These are phyloP conservation scores for Alternaria novae-zelandiae DNA, from an alignment of 2,329 filamentous ascomycete species.

Conservation along the genomic window DNA sequence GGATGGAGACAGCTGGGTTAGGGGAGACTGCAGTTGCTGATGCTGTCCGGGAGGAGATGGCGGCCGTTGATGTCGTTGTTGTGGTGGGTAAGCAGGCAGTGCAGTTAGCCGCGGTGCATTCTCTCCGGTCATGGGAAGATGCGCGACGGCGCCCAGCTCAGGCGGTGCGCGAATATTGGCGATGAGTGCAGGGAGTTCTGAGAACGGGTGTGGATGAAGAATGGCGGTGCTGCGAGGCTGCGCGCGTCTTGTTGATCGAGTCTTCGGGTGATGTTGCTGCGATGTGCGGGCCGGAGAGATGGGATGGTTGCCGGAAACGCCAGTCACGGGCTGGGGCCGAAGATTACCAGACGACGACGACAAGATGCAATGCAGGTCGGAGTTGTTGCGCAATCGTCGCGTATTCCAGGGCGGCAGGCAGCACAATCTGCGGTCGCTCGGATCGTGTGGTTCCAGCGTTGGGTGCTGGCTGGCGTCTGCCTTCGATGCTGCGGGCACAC, in stretches of 20 bases:
- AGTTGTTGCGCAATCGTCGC: not conserved
- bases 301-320: not conserved
- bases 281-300: slow-evolving; percentile 8
- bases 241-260: not conserved
- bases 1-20: slow-evolving; percentile 34
- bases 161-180: slow-evolving; percentile 40
- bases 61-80: slow-evolving; percentile 24
- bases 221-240: not conserved
- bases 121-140: slow-evolving; percentile 26
- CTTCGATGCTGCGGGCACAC: slow-evolving; percentile 12
- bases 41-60: slow-evolving; percentile 25
- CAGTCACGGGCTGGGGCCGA: slow-evolving; percentile 5
- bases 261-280: slow-evolving; percentile 4
- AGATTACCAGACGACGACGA: slow-evolving; percentile 2
- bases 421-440: slow-evolving; percentile 5
- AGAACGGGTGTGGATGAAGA: not conserved
- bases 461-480: not conserved
- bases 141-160: slow-evolving; percentile 32
- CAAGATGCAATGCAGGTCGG: not conserved
- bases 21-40: slow-evolving; percentile 27
- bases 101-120: slow-evolving; percentile 31
- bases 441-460: slow-evolving; percentile 15
- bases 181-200: slow-evolving; percentile 8
- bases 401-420: not conserved
- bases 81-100: slow-evolving; percentile 16